Evolutionary conservation across 2,329 filamentous ascomycete genomes (phyloP), one percentile per base, ranked within the genome.

Genomic region (Penicillium sp.): DNA sequence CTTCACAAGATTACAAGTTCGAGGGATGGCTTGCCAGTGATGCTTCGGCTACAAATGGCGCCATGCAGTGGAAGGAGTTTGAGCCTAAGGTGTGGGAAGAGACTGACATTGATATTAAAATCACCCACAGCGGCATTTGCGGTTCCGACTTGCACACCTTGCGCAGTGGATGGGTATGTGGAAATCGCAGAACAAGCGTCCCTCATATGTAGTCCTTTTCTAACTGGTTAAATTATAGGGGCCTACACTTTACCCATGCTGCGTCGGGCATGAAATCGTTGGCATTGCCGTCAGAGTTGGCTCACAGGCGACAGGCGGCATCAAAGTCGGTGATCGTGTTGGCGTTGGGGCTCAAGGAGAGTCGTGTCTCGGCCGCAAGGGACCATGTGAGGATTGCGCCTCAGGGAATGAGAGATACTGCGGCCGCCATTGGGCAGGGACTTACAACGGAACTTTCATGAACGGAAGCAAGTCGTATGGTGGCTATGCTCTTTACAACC

Each of bases 61-160:
- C 81, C 54, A 80, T 83, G 75, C 74, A 72, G 33, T 83, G 80
- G 80, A 71, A 77, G 42, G 69, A 80, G 56, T 87, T 81, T 55
- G 76, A 84, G 69, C 84, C 84, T 38, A 88, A 88, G 75, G 71
- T 74, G n/a, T 88, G 83, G 81, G 80, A 84, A 46, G 85, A 88
- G 66, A 81, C 26, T 28, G 84, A 88, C 60, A 71, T 88, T 55
- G 84, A 87, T 64, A 86, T 88, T 62, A 79, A 83, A 65, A 72
- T 87, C 61, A 79, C 81, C 0, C 82, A 86, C 73, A 87, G 83
- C 62, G 84, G 85, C 59, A 80, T 88, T 61, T 88, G 85, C 66
- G 85, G 83, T 55, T 81, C 79, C 0, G 84, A 87, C 61, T 50
- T 86, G 35, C 83, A 86, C 68, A 79, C 72, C 3, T 71, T 86